Conservation (phyloP, 192 early-diverging fungal species). For the Powellomyces hirtus region DNA sequence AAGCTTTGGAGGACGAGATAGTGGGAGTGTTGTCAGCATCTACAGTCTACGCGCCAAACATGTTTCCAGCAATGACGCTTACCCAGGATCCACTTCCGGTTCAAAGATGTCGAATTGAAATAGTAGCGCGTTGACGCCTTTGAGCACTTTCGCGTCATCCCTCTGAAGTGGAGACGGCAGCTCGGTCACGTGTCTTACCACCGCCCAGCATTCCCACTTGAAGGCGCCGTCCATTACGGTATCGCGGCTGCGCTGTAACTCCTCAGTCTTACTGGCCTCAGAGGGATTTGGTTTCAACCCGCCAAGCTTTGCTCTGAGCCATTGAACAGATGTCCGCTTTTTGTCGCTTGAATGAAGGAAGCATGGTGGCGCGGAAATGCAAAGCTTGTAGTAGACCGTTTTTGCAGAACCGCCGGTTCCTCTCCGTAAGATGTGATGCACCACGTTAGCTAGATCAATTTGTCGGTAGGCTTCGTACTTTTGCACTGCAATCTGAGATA, state of each 20-base stretch:
- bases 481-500: background rate
- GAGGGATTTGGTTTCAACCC: background rate
- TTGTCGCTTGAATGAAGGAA: background rate
- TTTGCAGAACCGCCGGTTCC: background rate
- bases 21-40: no score
- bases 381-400: slow-evolving; percentile 1
- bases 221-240: background rate
- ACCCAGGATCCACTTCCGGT: background rate
- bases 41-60: no score
- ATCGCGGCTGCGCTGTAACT: background rate
- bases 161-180: background rate
- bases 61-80: no score
- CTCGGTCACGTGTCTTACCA: slow-evolving; percentile 4
- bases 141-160: background rate
- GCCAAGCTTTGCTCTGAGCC: slow-evolving; percentile 6
- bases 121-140: slow-evolving; percentile 22
- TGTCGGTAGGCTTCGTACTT: background rate
- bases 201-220: background rate
- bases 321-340: background rate
- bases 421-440: background rate
- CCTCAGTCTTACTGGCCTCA: background rate
- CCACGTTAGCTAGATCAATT: background rate
- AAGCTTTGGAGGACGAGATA: no score
- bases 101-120: slow-evolving; percentile 32
- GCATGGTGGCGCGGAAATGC: background rate